Evolutionary conservation across 805 yeast species (phyloP).

Genomic region (Ogataea salicorniae): DNA sequence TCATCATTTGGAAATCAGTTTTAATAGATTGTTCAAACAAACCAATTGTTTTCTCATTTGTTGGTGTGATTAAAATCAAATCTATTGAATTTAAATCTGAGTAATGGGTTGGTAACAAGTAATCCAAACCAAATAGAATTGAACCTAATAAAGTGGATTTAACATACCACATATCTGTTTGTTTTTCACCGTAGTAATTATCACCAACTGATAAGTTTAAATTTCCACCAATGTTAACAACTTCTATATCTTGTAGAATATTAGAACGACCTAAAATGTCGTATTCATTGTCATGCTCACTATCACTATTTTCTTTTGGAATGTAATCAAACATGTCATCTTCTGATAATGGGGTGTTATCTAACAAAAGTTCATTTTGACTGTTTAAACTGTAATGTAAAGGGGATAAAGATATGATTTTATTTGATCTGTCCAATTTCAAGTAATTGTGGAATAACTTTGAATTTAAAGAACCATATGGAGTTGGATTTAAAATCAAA

Average conservation of each 20-base stretch:
- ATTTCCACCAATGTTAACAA: slow-evolving; percentile 4
- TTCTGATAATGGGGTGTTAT: slow-evolving; percentile 9
- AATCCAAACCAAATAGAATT: slow-evolving; percentile 38
- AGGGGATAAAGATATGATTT: slow-evolving; percentile 22
- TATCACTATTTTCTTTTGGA: not conserved
- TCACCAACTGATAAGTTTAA: slow-evolving; percentile 13
- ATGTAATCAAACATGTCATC: slow-evolving; percentile 7
- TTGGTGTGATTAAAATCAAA: slow-evolving; percentile 42
- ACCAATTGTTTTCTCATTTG: slow-evolving; percentile 40
- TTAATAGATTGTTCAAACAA: slow-evolving; percentile 24
- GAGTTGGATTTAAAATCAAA: slow-evolving; percentile 17
- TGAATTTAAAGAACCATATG: slow-evolving; percentile 20
- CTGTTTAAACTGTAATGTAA: slow-evolving; percentile 4
- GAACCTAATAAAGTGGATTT: slow-evolving; percentile 42
- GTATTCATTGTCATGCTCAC: not conserved
- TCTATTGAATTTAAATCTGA: slow-evolving; percentile 34
- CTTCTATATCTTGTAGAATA: slow-evolving; percentile 1
- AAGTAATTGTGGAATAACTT: slow-evolving; percentile 17
- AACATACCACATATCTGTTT: slow-evolving; percentile 38
- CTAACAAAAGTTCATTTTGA: slow-evolving; percentile 8
- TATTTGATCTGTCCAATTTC: slow-evolving; percentile 5
- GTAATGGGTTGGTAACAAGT: slow-evolving; percentile 37
- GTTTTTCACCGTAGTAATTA: slow-evolving; percentile 14
- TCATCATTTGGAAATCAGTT: slow-evolving; percentile 16
- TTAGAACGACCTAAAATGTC: not conserved